phyloP scores from a whole-genome alignment of 306 rosid genomes.

The Dryas drummondii region DNA sequence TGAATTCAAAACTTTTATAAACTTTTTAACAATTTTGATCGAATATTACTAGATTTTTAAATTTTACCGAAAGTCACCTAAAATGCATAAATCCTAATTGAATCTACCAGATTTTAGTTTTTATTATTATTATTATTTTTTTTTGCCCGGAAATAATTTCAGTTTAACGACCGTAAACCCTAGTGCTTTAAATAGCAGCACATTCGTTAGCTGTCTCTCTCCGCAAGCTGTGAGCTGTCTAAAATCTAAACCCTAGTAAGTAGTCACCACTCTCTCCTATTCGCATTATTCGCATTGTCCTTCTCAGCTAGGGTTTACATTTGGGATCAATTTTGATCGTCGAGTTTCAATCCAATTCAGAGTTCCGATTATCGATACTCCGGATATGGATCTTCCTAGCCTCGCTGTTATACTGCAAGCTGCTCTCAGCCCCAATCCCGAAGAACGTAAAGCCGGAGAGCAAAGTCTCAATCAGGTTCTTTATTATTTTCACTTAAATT shows the following conservation, averaged over 20 bases:
- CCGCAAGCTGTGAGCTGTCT: not conserved
- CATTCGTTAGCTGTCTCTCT: conserved; percentile 26
- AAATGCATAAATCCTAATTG: too few relatives aligned
- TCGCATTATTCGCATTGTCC: not conserved
- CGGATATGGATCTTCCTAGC: conserved; percentile 76
- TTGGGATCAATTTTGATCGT: conserved; percentile 29
- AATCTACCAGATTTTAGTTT: too few relatives aligned
- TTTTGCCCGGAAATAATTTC: not conserved
- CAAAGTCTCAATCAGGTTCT: conserved; percentile 83
- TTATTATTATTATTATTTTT: too few relatives aligned
- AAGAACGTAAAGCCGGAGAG: conserved; percentile 94
- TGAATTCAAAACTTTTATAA: too few relatives aligned
- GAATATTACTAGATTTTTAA: too few relatives aligned
- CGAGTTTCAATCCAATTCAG: conserved; percentile 6
- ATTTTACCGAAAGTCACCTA: too few relatives aligned
- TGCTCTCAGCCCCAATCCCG: conserved; percentile 88
- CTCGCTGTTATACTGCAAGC: conserved; percentile 72
- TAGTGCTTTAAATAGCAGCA: conserved; percentile 56
- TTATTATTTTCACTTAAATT: not conserved
- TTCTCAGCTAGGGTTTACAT: conserved; percentile 43
- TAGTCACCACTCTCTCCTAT: not conserved
- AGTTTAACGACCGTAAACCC: conserved; percentile 56
- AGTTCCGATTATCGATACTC: not conserved
- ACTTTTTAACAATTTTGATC: too few relatives aligned
- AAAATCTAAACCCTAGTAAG: conserved; percentile 45